Percentiles rank a stretch among this genome's conserved stretches.
Evolutionary conservation across 2,329 filamentous ascomycete species (phyloP).

Genomic region (Fusarium buxicola): DNA sequence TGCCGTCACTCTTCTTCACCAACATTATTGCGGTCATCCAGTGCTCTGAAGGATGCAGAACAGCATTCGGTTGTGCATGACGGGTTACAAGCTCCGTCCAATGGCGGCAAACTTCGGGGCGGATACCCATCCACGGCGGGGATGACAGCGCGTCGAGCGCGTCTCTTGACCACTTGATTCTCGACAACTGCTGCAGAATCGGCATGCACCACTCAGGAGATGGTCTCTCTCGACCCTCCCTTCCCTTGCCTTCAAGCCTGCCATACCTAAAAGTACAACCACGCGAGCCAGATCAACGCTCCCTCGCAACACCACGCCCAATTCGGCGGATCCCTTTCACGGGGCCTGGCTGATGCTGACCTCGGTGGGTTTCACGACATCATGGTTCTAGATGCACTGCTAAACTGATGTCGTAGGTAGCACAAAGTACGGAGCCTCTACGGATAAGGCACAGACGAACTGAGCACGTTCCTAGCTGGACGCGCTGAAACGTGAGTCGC

Average conservation of each 20-base stretch:
- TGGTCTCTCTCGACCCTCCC: constrained; percentile 9
- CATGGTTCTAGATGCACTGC: constrained; percentile 40
- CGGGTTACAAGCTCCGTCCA: constrained; percentile 30
- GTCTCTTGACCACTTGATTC: constrained; percentile 38
- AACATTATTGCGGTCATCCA: constrained; percentile 21
- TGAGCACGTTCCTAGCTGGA: constrained; percentile 36
- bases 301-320: constrained; percentile 25
- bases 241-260: constrained; percentile 22
- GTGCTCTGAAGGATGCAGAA: constrained; percentile 23
- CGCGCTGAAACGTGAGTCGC: constrained; percentile 49
- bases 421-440: not conserved
- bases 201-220: constrained; percentile 40
- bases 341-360: constrained; percentile 30
- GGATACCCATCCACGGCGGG: constrained; percentile 36
- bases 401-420: constrained; percentile 11
- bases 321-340: constrained; percentile 34
- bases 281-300: not conserved
- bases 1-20: constrained; percentile 13
- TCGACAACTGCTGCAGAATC: constrained; percentile 33
- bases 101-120: constrained; percentile 29
- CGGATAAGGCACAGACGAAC: constrained; percentile 14
- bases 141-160: constrained; percentile 40
- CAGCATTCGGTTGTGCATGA: constrained; percentile 23
- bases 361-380: constrained; percentile 36
- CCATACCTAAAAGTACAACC: constrained; percentile 15